A percentile compares a stretch with the other conserved stretches of the same genome.
Evolutionary conservation across 1,139 yeast species (phyloP).

Genomic region (Yamadazyma diddensiae): DNA sequence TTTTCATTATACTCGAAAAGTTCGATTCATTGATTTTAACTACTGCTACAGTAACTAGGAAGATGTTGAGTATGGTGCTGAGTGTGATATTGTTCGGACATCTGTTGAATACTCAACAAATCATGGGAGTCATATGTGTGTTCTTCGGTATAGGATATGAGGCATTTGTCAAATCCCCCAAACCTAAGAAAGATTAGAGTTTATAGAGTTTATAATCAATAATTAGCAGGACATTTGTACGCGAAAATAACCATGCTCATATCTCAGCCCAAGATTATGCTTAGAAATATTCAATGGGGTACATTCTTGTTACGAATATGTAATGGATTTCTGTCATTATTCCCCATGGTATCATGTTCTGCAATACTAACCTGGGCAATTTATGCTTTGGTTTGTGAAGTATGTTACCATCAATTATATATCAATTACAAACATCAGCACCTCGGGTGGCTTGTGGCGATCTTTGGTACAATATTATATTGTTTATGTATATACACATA

Average conservation of each 20-base stretch:
- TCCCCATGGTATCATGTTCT: conserved; percentile 61
- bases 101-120: conserved; percentile 56
- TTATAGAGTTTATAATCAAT: too few relatives aligned
- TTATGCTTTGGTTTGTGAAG: conserved; percentile 32
- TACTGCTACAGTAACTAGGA: conserved; percentile 93
- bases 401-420: conserved; percentile 18
- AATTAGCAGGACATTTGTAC: too few relatives aligned
- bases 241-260: conserved; percentile 17
- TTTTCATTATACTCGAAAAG: conserved; percentile 75
- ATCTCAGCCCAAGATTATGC: conserved; percentile 21
- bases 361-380: conserved; percentile 57
- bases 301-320: conserved; percentile 27
- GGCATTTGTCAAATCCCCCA: too few relatives aligned
- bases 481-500: conserved; percentile 41
- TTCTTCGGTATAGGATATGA: conserved; percentile 62
- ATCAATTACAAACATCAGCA: conserved; percentile 10
- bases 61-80: conserved; percentile 90
- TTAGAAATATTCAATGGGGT: conserved; percentile 16
- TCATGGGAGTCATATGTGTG: conserved; percentile 76
- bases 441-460: conserved; percentile 14
- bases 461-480: conserved; percentile 20
- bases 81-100: conserved; percentile 89
- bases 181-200: too few relatives aligned
- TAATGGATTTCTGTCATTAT: conserved; percentile 47
- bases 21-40: conserved; percentile 84